These are phyloP conservation scores for Strobilomyces confusus DNA, from an alignment of 768 basidiomycete species.

Conservation along the genomic window DNA sequence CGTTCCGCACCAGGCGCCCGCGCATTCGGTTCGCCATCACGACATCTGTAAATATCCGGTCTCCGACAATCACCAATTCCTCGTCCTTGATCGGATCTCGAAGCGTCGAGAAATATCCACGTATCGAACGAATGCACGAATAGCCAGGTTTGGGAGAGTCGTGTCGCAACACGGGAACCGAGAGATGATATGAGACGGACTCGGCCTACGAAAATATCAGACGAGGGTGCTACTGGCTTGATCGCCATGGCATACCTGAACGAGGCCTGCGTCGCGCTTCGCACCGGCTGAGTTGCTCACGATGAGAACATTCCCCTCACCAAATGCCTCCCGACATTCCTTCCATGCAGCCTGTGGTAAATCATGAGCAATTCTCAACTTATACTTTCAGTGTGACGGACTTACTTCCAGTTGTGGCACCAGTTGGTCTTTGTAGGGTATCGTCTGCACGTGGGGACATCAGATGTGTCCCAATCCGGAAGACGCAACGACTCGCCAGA, in stretches of 20 bases:
- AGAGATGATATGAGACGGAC: constrained; percentile 72
- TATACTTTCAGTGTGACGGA: constrained; percentile 28
- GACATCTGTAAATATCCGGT: constrained; percentile 89
- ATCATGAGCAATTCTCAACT: background rate
- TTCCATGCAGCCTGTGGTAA: constrained; percentile 66
- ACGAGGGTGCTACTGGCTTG: background rate
- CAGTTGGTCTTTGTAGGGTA: constrained; percentile 71
- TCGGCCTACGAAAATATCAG: constrained; percentile 59
- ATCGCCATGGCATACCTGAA: constrained; percentile 57
- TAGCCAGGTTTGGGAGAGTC: constrained; percentile 73
- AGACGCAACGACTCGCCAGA: constrained; percentile 49
- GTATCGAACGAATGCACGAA: constrained; percentile 68
- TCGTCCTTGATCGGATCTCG: constrained; percentile 51
- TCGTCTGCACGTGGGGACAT: constrained; percentile 53
- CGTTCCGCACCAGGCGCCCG: constrained; percentile 1
- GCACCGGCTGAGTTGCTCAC: constrained; percentile 96
- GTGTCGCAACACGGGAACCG: constrained; percentile 82
- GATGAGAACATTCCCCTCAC: constrained; percentile 74
- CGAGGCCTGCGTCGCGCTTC: constrained; percentile 64
- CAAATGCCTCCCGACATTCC: constrained; percentile 68
- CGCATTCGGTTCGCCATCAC: constrained; percentile 77
- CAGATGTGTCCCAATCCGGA: background rate
- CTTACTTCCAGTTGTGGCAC: constrained; percentile 79
- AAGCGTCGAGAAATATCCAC: constrained; percentile 68
- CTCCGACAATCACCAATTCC: constrained; percentile 81